These are phyloP conservation scores for Neoarthrinium moseri DNA, from an alignment of 2,329 filamentous ascomycete genomes.

Conservation along the genomic window DNA sequence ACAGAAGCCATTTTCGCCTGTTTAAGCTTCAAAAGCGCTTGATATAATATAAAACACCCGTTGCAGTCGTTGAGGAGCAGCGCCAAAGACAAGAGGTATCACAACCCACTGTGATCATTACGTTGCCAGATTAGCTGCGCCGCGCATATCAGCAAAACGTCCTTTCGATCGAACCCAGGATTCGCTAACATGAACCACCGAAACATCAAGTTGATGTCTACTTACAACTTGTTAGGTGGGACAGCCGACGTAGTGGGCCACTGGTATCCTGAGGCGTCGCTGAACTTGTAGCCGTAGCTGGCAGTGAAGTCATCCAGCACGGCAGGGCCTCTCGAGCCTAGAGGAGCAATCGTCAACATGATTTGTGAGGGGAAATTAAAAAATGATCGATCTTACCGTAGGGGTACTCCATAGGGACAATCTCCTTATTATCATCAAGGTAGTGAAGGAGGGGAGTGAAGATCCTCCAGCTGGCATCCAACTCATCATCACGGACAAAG, in stretches of 20 bases:
- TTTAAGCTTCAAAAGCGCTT: slow-evolving; percentile 2
- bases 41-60: too few relatives aligned
- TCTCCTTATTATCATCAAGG: slow-evolving; percentile 98
- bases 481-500: slow-evolving; percentile 95
- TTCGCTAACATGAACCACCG: slow-evolving; percentile 22
- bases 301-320: slow-evolving; percentile 98
- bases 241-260: slow-evolving; percentile 78
- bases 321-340: slow-evolving; percentile 92
- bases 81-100: not conserved
- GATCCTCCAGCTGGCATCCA: slow-evolving; percentile 97
- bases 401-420: slow-evolving; percentile 98
- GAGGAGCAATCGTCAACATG: slow-evolving; percentile 18
- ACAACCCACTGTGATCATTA: not conserved
- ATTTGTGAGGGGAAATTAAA: not conserved
- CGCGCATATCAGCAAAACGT: not conserved
- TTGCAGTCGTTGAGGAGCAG: too few relatives aligned
- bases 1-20: not conserved
- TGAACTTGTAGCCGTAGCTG: slow-evolving; percentile 98
- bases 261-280: slow-evolving; percentile 91
- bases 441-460: slow-evolving; percentile 98
- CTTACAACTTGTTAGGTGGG: slow-evolving; percentile 78
- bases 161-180: slow-evolving; percentile 9
- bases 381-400: slow-evolving; percentile 68
- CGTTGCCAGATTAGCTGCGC: slow-evolving; percentile 1
- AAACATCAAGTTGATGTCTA: slow-evolving; percentile 26